Evolutionary conservation across 2,329 filamentous ascomycete species (phyloP).

Genomic region (Dactylellina leptospora): DNA sequence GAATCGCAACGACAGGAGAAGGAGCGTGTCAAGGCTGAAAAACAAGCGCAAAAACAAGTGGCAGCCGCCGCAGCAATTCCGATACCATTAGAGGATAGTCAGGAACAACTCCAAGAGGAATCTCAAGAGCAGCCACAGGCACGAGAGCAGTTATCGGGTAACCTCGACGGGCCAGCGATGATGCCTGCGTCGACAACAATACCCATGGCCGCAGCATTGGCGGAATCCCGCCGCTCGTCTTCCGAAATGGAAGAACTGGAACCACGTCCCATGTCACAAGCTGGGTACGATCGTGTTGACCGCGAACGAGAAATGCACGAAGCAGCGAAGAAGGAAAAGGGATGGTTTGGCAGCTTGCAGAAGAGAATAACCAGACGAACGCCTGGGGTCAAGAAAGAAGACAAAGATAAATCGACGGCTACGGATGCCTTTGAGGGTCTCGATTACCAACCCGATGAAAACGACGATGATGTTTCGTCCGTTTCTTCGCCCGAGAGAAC

Average conservation of each 20-base stretch:
- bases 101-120: not conserved
- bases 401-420: slow-evolving; percentile 4
- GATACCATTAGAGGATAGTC: not conserved
- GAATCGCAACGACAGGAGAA: slow-evolving; percentile 47
- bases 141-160: too few relatives aligned
- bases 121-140: not conserved
- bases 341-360: slow-evolving; percentile 43
- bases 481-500: slow-evolving; percentile 30
- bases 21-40: slow-evolving; percentile 32
- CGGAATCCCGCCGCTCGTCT: not conserved
- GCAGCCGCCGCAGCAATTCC: not conserved
- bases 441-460: slow-evolving; percentile 1
- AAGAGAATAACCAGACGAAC: slow-evolving; percentile 25
- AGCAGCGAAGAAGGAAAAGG: slow-evolving; percentile 41
- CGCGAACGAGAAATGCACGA: slow-evolving; percentile 36
- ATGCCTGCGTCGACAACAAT: not conserved
- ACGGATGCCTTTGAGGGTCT: not conserved
- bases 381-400: slow-evolving; percentile 22
- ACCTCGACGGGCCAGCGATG: too few relatives aligned
- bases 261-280: slow-evolving; percentile 48
- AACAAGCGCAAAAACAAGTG: slow-evolving; percentile 7
- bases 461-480: slow-evolving; percentile 26
- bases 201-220: not conserved
- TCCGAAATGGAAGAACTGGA: slow-evolving; percentile 48
- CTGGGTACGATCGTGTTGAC: slow-evolving; percentile 34